Percentiles rank a stretch among this genome's conserved stretches.
Evolutionary conservation across 2,329 filamentous ascomycete species (phyloP).

Genomic region (Talaromyces piceae): DNA sequence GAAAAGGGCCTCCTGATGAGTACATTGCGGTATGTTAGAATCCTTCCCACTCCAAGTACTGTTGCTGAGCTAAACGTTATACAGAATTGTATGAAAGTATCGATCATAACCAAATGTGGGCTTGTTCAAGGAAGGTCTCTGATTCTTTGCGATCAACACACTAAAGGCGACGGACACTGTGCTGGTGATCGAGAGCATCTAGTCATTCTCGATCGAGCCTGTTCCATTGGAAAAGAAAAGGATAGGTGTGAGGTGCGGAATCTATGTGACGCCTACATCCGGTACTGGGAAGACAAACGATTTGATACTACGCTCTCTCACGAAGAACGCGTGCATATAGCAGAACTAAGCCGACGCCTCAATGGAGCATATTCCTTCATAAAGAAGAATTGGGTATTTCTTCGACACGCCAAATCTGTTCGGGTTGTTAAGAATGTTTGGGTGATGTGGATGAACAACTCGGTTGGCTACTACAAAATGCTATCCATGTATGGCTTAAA

Average conservation of each 20-base stretch:
- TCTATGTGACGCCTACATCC: not conserved
- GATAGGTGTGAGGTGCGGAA: not conserved
- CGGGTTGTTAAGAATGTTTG: conserved; percentile 2
- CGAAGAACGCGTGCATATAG: not conserved
- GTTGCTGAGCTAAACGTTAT: not conserved
- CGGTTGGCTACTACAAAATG: conserved; percentile 1
- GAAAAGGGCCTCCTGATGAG: not conserved
- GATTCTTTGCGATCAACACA: conserved; percentile 2
- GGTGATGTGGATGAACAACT: not conserved
- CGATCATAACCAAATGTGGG: conserved; percentile 8
- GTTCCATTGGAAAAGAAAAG: not conserved
- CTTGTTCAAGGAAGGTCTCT: conserved; percentile 5
- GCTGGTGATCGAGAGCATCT: not conserved
- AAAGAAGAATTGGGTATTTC: not conserved
- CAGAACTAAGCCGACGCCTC: not conserved
- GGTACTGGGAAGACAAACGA: not conserved
- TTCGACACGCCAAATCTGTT: not conserved
- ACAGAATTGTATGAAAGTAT: not conserved
- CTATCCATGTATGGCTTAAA: not conserved
- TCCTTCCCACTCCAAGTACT: too few relatives aligned
- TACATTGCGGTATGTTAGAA: not conserved
- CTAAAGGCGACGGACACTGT: not conserved
- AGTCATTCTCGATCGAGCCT: not conserved
- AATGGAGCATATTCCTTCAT: not conserved
- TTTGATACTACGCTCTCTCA: not conserved